Percentiles rank a stretch among this genome's conserved stretches.
Conservation (phyloP, 176 grass and related monocot species). For the Elymus sibiricus region DNA sequence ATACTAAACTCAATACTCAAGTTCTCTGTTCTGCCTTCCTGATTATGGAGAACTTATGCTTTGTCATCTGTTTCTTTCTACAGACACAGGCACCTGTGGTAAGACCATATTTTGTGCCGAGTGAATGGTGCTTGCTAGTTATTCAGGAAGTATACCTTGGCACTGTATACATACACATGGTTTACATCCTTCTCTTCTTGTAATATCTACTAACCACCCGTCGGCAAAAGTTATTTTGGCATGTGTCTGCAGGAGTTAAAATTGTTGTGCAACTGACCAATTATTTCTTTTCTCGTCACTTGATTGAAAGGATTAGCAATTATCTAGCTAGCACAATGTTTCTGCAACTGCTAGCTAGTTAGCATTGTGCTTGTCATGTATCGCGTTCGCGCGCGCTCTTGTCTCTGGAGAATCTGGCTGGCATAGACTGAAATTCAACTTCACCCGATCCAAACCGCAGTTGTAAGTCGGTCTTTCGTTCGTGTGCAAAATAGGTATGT, state of each 20-base stretch:
- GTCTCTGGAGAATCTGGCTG: neutral
- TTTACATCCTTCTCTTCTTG: neutral
- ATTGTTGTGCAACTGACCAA: neutral
- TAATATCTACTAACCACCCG: neutral
- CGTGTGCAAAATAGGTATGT: conserved; percentile 30
- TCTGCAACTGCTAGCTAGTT: conserved; percentile 32
- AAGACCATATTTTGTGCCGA: conserved; percentile 39
- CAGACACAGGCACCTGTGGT: conserved; percentile 47
- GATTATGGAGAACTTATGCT: neutral
- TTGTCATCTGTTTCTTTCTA: conserved; percentile 6
- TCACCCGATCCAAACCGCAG: neutral
- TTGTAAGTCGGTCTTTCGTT: conserved; percentile 8
- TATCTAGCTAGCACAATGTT: conserved; percentile 27
- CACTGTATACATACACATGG: neutral
- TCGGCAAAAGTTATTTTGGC: neutral
- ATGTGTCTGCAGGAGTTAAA: conserved; percentile 19
- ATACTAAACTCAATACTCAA: neutral
- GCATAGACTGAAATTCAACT: neutral
- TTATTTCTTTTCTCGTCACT: neutral
- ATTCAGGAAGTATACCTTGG: conserved; percentile 26
- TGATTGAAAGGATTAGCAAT: neutral
- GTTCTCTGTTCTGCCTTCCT: neutral
- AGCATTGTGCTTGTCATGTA: neutral
- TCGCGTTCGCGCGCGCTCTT: neutral
- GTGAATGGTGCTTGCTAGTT: conserved; percentile 28